A percentile compares a stretch with the other conserved stretches of the same genome.
Evolutionary conservation across 306 rosid genomes (phyloP).

Genomic region (Quercus glauca): DNA sequence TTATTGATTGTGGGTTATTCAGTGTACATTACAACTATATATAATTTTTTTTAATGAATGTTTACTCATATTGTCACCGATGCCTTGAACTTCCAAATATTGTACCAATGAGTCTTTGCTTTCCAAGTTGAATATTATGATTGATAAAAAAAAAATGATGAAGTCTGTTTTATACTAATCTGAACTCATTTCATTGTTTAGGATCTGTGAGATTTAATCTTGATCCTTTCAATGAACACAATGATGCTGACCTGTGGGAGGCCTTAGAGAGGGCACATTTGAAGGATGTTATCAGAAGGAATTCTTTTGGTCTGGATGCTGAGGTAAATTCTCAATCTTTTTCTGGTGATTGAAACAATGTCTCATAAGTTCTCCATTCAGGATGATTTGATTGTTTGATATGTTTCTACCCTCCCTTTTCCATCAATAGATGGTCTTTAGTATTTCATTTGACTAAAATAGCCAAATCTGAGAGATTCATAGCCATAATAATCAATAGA

Average conservation of each 20-base stretch:
- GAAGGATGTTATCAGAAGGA: constrained; percentile 65
- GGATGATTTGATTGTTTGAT: not conserved
- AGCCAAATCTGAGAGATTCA: not conserved
- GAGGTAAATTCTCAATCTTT: constrained; percentile 47
- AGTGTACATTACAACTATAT: not conserved
- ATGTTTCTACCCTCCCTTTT: not conserved
- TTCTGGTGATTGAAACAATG: not conserved
- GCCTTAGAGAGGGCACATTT: constrained; percentile 71
- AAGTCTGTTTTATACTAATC: not conserved
- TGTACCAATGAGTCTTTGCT: not conserved
- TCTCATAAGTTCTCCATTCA: not conserved
- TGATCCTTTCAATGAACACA: constrained; percentile 54
- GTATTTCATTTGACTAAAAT: not conserved
- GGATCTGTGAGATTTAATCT: constrained; percentile 62
- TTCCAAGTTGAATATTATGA: not conserved
- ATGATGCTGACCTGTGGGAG: constrained; percentile 59
- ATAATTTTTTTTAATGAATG: not conserved
- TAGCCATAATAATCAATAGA: not conserved
- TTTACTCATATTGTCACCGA: not conserved
- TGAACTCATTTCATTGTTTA: not conserved
- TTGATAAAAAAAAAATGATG: constrained; percentile 14
- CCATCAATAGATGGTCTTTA: not conserved
- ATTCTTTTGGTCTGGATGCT: constrained; percentile 73
- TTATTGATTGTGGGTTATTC: not conserved
- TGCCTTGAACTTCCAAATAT: not conserved